These are phyloP conservation scores for Ramularia collo-cygni DNA, from an alignment of 2,329 filamentous ascomycete genomes.

Conservation along the genomic window DNA sequence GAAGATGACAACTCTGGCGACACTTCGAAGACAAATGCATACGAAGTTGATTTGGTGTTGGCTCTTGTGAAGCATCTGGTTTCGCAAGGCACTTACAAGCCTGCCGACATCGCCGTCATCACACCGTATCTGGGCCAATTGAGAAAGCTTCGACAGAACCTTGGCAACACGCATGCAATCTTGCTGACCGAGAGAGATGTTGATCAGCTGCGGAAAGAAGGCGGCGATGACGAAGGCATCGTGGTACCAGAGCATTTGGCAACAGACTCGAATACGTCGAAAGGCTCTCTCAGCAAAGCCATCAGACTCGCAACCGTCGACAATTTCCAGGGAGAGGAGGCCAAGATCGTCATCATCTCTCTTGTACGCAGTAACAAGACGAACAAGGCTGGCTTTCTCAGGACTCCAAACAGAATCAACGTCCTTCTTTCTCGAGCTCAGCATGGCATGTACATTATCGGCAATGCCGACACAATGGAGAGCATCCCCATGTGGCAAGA, in stretches of 20 bases:
- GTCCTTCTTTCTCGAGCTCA: conserved; percentile 60
- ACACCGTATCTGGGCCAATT: conserved; percentile 59
- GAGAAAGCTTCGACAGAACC: conserved; percentile 39
- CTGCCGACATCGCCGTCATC: conserved; percentile 61
- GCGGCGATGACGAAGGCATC: conserved; percentile 3
- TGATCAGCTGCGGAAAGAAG: conserved; percentile 7
- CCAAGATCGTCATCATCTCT: conserved; percentile 62
- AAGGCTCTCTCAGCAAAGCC: conserved; percentile 8
- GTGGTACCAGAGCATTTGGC: too few relatives aligned
- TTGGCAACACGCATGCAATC: conserved; percentile 33
- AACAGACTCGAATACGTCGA: too few relatives aligned
- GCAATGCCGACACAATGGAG: conserved; percentile 5
- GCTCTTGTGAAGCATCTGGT: conserved; percentile 60
- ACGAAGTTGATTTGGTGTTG: conserved; percentile 57
- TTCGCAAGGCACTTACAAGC: conserved; percentile 54
- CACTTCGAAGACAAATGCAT: conserved; percentile 36
- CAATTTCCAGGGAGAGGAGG: conserved; percentile 74
- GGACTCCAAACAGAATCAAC: conserved; percentile 61
- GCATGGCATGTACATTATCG: conserved; percentile 67
- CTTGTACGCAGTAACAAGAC: conserved; percentile 62
- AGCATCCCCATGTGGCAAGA: conserved; percentile 56
- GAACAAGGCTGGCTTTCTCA: conserved; percentile 56
- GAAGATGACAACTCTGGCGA: conserved; percentile 36
- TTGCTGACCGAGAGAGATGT: conserved; percentile 51
- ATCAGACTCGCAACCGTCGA: conserved; percentile 37